phyloP scores from a whole-genome alignment of 2,329 filamentous ascomycete genomes.

The Colletotrichum gigasporum region DNA sequence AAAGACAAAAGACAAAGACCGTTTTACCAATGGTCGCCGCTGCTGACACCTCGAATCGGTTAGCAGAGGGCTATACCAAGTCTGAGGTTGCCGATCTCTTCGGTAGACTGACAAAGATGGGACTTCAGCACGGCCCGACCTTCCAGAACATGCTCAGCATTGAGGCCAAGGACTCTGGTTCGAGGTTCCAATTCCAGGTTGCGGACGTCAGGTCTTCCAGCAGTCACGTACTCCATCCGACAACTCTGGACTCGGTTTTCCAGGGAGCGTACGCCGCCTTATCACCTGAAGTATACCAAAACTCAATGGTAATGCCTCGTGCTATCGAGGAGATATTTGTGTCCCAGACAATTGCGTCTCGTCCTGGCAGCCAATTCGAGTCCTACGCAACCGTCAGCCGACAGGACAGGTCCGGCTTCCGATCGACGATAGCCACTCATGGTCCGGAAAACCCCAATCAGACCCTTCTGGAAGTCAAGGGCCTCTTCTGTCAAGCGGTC shows the following conservation, averaged over 20 bases:
- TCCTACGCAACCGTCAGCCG: neutral
- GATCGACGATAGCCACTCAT: neutral
- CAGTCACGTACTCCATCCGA: slow-evolving; percentile 44
- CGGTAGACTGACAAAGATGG: slow-evolving; percentile 41
- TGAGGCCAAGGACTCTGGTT: slow-evolving; percentile 44
- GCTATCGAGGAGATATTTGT: slow-evolving; percentile 48
- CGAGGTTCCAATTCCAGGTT: slow-evolving; percentile 60
- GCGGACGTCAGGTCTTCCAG: slow-evolving; percentile 54
- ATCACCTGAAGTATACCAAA: neutral
- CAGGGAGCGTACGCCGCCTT: slow-evolving; percentile 13
- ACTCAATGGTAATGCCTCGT: slow-evolving; percentile 13
- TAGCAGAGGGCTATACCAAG: neutral
- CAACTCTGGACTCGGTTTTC: slow-evolving; percentile 18
- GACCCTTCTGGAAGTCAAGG: slow-evolving; percentile 2
- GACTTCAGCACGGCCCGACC: neutral
- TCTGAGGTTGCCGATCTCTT: slow-evolving; percentile 56
- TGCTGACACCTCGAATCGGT: slow-evolving; percentile 39
- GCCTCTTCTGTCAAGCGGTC: slow-evolving; percentile 8
- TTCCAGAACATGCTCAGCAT: slow-evolving; percentile 15
- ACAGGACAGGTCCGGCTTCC: neutral
- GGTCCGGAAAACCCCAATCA: neutral
- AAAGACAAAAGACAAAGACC: slow-evolving; percentile 34
- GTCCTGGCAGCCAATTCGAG: neutral
- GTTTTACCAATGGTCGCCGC: neutral
- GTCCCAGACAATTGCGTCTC: neutral